A percentile compares a stretch with the other conserved stretches of the same genome.
These are phyloP conservation scores for Histomonas meleagridis DNA, from an alignment of 208 protist genomes.

Conservation along the genomic window DNA sequence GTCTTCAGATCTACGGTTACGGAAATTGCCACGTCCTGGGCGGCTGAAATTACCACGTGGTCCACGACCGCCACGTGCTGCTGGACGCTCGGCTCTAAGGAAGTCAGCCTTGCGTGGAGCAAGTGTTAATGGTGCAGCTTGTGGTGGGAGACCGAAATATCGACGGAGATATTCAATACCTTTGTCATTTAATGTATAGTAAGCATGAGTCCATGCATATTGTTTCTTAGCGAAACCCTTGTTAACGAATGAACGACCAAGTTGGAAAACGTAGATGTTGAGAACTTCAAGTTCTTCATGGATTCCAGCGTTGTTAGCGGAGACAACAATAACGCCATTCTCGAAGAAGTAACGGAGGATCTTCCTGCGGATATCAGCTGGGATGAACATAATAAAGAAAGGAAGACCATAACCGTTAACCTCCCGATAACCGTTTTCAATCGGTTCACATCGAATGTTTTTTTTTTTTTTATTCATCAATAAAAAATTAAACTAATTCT, in stretches of 20 bases:
- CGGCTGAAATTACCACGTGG: background rate
- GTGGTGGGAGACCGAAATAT: background rate
- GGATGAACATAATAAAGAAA: background rate
- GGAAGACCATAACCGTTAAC: no score
- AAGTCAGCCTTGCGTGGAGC: background rate
- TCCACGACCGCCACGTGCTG: background rate
- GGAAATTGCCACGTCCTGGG: background rate
- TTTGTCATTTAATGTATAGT: background rate
- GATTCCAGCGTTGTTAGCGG: background rate
- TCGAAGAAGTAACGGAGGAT: constrained; percentile 24
- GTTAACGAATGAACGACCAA: background rate
- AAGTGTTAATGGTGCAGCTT: background rate
- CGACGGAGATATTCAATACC: background rate
- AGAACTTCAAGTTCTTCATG: background rate
- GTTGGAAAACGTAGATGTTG: background rate
- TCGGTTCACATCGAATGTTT: no score
- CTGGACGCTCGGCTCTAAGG: background rate
- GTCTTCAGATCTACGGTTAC: no score
- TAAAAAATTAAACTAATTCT: no score
- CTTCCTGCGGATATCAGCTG: background rate
- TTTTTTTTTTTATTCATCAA: no score
- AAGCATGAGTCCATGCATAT: background rate
- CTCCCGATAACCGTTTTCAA: background rate
- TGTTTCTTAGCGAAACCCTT: background rate
- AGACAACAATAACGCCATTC: background rate